Conservation (phyloP, 1,284 basidiomycete species). For the Xanthoconium separans region DNA sequence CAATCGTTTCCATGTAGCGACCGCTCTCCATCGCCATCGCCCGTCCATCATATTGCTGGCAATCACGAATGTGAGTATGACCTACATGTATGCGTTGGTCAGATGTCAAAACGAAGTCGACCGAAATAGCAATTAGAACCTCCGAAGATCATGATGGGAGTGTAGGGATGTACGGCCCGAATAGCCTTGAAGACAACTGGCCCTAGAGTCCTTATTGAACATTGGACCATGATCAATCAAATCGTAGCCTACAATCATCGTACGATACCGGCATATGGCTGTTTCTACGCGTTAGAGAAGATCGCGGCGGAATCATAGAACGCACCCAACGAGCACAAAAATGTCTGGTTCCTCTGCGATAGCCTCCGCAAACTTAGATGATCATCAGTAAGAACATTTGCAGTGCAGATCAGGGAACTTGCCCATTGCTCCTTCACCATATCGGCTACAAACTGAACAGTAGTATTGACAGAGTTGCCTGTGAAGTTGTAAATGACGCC, state of each 20-base stretch:
- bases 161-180: constrained; percentile 65
- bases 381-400: neutral
- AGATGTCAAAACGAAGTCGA: neutral
- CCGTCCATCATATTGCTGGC: constrained; percentile 58
- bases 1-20: constrained; percentile 86
- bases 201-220: constrained; percentile 39
- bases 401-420: constrained; percentile 9
- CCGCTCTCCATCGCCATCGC: constrained; percentile 78
- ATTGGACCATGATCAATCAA: neutral
- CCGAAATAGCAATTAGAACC: constrained; percentile 33
- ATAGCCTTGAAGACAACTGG: constrained; percentile 73
- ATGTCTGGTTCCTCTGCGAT: constrained; percentile 81
- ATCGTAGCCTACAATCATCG: constrained; percentile 53
- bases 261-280: constrained; percentile 70
- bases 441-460: constrained; percentile 68
- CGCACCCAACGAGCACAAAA: constrained; percentile 71
- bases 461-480: constrained; percentile 63
- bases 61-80: constrained; percentile 80
- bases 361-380: constrained; percentile 65
- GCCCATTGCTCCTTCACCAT: constrained; percentile 80
- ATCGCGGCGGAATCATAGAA: neutral
- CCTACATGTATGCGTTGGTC: constrained; percentile 35
- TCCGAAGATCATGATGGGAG: constrained; percentile 81
- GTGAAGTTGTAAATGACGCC: constrained; percentile 79
- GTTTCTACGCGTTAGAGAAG: neutral